Percentiles rank a stretch among this genome's conserved stretches.
These are phyloP conservation scores for Hymenoscyphus albidus DNA, from an alignment of 2,329 filamentous ascomycete genomes.

Conservation along the genomic window DNA sequence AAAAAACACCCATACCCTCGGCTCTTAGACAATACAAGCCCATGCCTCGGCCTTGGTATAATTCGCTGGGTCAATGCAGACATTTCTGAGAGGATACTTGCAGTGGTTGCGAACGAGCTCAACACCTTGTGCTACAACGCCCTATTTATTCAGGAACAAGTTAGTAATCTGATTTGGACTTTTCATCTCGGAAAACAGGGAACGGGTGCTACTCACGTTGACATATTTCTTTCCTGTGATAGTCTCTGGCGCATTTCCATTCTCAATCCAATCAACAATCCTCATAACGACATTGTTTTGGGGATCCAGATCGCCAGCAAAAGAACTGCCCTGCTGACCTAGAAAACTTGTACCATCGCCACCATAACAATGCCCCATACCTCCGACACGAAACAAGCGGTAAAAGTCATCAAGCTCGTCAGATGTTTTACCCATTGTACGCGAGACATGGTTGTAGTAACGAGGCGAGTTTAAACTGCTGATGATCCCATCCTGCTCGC, in stretches of 20 bases:
- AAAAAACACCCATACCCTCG: background rate
- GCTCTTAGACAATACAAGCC: constrained; percentile 17
- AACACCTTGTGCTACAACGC: constrained; percentile 17
- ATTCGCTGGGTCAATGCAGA: constrained; percentile 19
- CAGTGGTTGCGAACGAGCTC: constrained; percentile 25
- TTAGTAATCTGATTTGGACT: background rate
- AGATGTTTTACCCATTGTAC: constrained; percentile 38
- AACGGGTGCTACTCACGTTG: constrained; percentile 15
- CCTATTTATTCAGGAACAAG: background rate
- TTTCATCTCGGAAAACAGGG: background rate
- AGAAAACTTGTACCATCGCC: constrained; percentile 43
- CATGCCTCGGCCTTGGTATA: constrained; percentile 18
- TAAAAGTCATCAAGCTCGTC: constrained; percentile 42
- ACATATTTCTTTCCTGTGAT: constrained; percentile 25
- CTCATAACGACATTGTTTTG: constrained; percentile 45
- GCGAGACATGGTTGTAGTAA: constrained; percentile 40
- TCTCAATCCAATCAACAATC: constrained; percentile 46
- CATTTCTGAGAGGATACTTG: constrained; percentile 26
- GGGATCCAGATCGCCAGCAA: constrained; percentile 33
- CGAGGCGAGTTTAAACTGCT: constrained; percentile 42
- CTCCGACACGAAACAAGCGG: constrained; percentile 48
- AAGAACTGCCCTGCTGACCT: constrained; percentile 26
- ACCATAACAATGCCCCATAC: constrained; percentile 47
- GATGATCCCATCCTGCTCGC: constrained; percentile 32
- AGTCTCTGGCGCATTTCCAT: constrained; percentile 38